A percentile compares a stretch with the other conserved stretches of the same genome.
Conservation (phyloP, 352 stramenopile genomes). For the Phytopythium kandeliae region DNA sequence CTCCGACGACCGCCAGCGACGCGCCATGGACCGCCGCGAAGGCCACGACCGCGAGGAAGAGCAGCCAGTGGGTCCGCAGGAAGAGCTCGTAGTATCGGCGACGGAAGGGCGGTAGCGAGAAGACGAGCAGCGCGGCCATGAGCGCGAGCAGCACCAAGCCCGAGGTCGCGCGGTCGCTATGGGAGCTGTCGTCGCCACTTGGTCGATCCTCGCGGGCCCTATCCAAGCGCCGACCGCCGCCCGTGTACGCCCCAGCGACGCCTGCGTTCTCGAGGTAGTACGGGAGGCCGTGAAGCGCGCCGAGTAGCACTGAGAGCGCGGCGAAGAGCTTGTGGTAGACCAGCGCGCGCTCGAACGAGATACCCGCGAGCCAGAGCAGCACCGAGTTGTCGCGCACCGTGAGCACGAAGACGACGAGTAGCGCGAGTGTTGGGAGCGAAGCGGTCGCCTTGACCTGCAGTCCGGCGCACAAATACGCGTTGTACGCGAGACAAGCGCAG, state of each 20-base stretch:
- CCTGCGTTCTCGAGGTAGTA: slow-evolving; percentile 23
- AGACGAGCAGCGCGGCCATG: slow-evolving; percentile 24
- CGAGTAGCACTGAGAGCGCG: slow-evolving; percentile 25
- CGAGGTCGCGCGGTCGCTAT: background rate
- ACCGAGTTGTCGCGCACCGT: slow-evolving; percentile 46
- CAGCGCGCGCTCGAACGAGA: slow-evolving; percentile 45
- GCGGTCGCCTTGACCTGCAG: slow-evolving; percentile 17
- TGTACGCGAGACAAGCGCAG: slow-evolving; percentile 15
- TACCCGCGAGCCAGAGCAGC: slow-evolving; percentile 29
- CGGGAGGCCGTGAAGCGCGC: slow-evolving; percentile 30
- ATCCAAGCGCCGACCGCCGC: too few relatives aligned
- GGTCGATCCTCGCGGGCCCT: too few relatives aligned
- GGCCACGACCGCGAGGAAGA: slow-evolving; percentile 37
- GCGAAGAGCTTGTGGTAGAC: slow-evolving; percentile 46
- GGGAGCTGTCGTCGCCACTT: background rate
- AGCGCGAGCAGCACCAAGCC: slow-evolving; percentile 19
- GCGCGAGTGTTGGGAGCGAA: slow-evolving; percentile 14
- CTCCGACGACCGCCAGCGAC: slow-evolving; percentile 21
- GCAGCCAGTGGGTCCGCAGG: slow-evolving; percentile 36
- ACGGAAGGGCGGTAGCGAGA: slow-evolving; percentile 32
- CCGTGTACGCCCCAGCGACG: too few relatives aligned
- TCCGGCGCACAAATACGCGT: slow-evolving; percentile 9
- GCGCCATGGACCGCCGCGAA: slow-evolving; percentile 38
- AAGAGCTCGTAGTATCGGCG: slow-evolving; percentile 54
- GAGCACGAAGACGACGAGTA: slow-evolving; percentile 35